Evolutionary conservation across 768 basidiomycete genomes (phyloP).

Genomic region (Leccinum longicurvipes): DNA sequence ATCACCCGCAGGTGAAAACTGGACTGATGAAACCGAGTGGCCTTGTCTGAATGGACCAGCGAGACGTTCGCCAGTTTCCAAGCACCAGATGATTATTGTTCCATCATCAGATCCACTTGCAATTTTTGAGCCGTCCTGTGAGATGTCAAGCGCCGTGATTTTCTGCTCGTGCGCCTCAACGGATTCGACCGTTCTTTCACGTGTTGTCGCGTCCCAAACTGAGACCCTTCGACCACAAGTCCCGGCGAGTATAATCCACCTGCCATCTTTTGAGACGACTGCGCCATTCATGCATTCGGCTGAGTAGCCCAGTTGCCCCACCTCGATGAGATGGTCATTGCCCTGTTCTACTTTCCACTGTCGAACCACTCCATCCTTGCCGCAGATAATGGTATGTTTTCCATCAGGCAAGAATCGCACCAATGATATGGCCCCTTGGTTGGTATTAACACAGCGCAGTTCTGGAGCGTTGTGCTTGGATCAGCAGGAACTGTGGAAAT

Average conservation of each 20-base stretch:
- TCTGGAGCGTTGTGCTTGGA: not conserved
- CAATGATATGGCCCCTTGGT: not conserved
- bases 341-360: constrained; percentile 2
- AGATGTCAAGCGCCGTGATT: constrained; percentile 23
- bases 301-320: not conserved
- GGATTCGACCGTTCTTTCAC: constrained; percentile 6
- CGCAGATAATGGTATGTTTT: constrained; percentile 2
- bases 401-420: constrained; percentile 13
- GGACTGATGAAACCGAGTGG: constrained; percentile 9
- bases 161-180: constrained; percentile 9
- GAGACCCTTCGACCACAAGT: constrained; percentile 1
- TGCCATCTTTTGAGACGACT: constrained; percentile 18
- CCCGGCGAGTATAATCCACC: constrained; percentile 8
- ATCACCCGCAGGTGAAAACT: constrained; percentile 22
- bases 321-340: not conserved
- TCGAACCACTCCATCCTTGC: constrained; percentile 10
- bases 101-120: constrained; percentile 24
- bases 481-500: not conserved
- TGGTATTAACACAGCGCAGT: not conserved
- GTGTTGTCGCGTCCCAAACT: constrained; percentile 8
- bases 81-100: constrained; percentile 18
- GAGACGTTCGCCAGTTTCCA: constrained; percentile 14
- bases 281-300: not conserved
- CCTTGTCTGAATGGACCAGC: constrained; percentile 18
- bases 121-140: constrained; percentile 13